Evolutionary conservation across 2,329 filamentous ascomycete species (phyloP), one percentile per base, ranked within the genome.

Genomic region (Pseudogymnoascus sp.): DNA sequence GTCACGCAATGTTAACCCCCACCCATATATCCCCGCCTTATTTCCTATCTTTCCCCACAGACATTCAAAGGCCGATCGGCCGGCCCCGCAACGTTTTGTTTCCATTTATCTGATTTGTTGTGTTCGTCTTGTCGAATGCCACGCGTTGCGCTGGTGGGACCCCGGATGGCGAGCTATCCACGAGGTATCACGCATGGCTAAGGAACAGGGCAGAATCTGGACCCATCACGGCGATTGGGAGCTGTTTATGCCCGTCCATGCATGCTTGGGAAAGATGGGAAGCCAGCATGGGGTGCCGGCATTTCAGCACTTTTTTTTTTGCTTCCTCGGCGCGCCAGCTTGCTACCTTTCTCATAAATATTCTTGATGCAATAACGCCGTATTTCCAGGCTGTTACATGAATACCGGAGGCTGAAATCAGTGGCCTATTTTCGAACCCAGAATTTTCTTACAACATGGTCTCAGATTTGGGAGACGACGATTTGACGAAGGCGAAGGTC

Each of bases 131-230:
- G 42, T 13, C 17, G 12, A 13, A 29, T 12, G 17, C 42, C 25
- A 29, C 42, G 27, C 25, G 42, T 51, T 31, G 25, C 13, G 42
- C 12, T 5, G 13, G 42, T 51, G 42, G 42, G 39, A 21, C 9
- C 42, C 2, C 12, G 42, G 42, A 51, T 51, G 42, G 66, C 66
- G 66, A 66, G 66, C 63, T 67, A 64, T 31, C 59, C 25, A 31
- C 36, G 35, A 13, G 58, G 21, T 63, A 66, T 67, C 55, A 62
- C 63, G 55, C 41, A 63, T 58, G 48, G 17, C 39, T 35, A 55
- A 51, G 44, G 44, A 29, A 51, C 44, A 51, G 25, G 44, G 25
- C 8, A 31, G 2, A 25, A 15, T 51, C 44, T 31, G 44, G 7
- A 31, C 13, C 44, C 44, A 29, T 31, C 44, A 15, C 44, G 25